Percentiles rank a stretch among this genome's conserved stretches.
Evolutionary conservation across 768 basidiomycete species (phyloP).

Genomic region (Phaeolepiota aurea): DNA sequence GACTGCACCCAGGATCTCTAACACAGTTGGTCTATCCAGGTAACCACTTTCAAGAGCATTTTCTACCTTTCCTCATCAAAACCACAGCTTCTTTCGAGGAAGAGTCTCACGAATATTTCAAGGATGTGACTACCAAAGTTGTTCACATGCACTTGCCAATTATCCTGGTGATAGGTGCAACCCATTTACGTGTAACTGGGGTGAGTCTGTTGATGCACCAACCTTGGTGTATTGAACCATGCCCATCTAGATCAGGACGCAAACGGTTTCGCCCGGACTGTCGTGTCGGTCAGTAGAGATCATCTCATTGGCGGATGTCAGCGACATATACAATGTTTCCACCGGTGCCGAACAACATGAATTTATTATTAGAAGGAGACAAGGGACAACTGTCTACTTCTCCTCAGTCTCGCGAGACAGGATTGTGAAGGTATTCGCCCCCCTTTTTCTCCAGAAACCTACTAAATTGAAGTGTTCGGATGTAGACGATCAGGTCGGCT

Average conservation of each 20-base stretch:
- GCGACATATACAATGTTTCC: slow-evolving; percentile 79
- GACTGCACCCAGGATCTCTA: slow-evolving; percentile 42
- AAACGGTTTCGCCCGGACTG: slow-evolving; percentile 56
- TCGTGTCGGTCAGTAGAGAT: slow-evolving; percentile 78
- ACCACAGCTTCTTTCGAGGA: slow-evolving; percentile 50
- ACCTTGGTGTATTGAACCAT: no score
- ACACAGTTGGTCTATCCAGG: slow-evolving; percentile 45
- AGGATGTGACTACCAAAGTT: slow-evolving; percentile 60
- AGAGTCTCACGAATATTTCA: slow-evolving; percentile 45
- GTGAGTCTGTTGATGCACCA: slow-evolving; percentile 34
- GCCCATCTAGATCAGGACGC: slow-evolving; percentile 67
- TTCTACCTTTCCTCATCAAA: slow-evolving; percentile 4
- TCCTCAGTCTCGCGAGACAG: slow-evolving; percentile 59
- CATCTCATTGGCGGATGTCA: slow-evolving; percentile 70
- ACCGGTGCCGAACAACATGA: slow-evolving; percentile 68
- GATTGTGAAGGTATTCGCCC: slow-evolving; percentile 71
- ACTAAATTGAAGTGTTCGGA: no score
- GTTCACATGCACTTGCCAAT: slow-evolving; percentile 68
- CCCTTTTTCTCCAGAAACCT: no score
- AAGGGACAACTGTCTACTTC: slow-evolving; percentile 70
- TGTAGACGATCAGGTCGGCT: slow-evolving; percentile 63
- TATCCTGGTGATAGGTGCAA: slow-evolving; percentile 51
- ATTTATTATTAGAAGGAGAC: slow-evolving; percentile 73
- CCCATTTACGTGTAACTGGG: slow-evolving; percentile 72
- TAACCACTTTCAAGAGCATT: slow-evolving; percentile 21